A percentile compares a stretch with the other conserved stretches of the same genome.
Conservation (phyloP, 2,329 filamentous ascomycete species). For the Aspergillus sojae region DNA sequence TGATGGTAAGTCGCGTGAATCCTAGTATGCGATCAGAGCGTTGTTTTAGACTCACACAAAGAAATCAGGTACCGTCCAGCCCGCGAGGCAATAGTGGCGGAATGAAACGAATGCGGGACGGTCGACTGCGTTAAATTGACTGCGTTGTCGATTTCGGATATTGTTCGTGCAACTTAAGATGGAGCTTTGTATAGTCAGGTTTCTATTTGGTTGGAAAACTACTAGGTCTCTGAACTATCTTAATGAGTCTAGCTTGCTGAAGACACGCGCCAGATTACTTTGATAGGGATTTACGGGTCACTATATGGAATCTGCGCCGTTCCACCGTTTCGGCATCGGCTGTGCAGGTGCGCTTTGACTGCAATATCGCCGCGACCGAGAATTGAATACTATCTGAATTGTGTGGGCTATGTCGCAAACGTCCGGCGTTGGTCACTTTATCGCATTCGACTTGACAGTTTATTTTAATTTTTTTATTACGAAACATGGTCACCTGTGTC, state of each 20-base stretch:
- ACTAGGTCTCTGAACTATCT: background rate
- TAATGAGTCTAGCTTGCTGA: background rate
- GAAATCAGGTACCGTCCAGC: constrained; percentile 59
- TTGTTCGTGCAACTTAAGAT: constrained; percentile 69
- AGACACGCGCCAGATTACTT: background rate
- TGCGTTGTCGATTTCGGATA: constrained; percentile 70
- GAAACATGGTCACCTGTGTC: constrained; percentile 16
- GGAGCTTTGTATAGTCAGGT: background rate
- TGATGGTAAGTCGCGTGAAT: constrained; percentile 42
- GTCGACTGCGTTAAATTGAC: constrained; percentile 63
- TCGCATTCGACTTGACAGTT: constrained; percentile 1
- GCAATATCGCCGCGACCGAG: background rate
- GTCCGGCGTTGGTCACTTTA: background rate
- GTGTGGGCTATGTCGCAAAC: background rate
- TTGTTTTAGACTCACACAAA: constrained; percentile 12
- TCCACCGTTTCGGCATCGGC: background rate
- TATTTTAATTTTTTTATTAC: background rate
- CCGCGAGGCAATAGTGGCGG: constrained; percentile 54
- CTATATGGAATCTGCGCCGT: background rate
- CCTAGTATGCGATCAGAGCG: constrained; percentile 31
- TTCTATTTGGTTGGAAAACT: background rate
- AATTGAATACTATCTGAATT: too few species aligned
- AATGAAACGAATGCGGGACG: constrained; percentile 56
- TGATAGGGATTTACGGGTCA: background rate
- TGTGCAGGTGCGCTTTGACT: background rate